Base-by-base conservation (phyloP, 176 grass and related monocot species). In the Elymus sibiricus region DNA sequence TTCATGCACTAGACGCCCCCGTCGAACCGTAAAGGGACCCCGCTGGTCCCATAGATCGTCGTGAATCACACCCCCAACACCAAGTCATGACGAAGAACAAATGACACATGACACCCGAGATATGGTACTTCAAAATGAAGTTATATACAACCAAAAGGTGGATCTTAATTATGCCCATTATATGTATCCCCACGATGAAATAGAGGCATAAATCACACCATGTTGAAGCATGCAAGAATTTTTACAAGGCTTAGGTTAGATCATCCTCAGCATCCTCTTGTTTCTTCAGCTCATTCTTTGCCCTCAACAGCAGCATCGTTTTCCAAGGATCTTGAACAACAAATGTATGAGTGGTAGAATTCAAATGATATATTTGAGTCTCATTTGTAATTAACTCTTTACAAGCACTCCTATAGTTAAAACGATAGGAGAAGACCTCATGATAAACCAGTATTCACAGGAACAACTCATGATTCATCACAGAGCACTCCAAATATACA, bases 201-300 rank as follows among this genome's bases (percentile, higher is more conserved):
- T 51, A 39, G 60, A 84, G 29, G 28, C 80, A 76, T 62, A 82
- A 72, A 83, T 21, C 9, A 85, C 84, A 82, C 42, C 55, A 71
- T 53, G 85, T 43, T 28, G 26, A 66, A 60, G 65, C 55, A 74
- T 63, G 21, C 67, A 62, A 82, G 3, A 21, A 78, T 58, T 75
- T 87, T 66, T 89, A 83, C 66, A 76, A 84, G 22, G 38, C 64
- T 94, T 79, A 99, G 79, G 97, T 99, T 43, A 99, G 90, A 89
- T 99, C 97, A 19, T 99, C 97, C n/a, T 99, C 97, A 12, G 91
- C 87, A 0, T 96, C 92, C 64, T 99, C 97, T 83, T 90, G 94
- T 90, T 89, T 91, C 86, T 96, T 93, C 66, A 99, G 78, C 42
- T 91, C 81, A 83, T 96, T 99, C 94, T 99, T 99, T 40, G 90